phyloP scores from a whole-genome alignment of 768 basidiomycete species.

The Serpula lacrymans region DNA sequence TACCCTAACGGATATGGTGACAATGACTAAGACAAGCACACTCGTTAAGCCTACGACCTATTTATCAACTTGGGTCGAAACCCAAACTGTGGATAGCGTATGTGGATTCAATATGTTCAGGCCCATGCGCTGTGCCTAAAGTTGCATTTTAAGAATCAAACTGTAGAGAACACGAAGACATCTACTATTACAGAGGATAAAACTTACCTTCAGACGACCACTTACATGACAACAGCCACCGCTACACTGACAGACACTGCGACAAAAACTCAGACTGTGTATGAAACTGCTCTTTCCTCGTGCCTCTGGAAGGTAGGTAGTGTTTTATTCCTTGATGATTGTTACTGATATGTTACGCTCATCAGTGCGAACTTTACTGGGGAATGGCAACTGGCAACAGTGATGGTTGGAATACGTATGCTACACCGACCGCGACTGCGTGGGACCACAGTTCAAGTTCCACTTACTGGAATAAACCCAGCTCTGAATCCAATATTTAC shows the following conservation, averaged over 20 bases:
- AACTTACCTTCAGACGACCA: conserved; percentile 49
- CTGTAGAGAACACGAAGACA: conserved; percentile 53
- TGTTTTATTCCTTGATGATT: conserved; percentile 1
- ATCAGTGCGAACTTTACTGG: conserved; percentile 58
- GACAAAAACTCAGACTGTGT: conserved; percentile 36
- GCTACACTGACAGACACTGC: conserved; percentile 44
- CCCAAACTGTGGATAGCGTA: conserved; percentile 55
- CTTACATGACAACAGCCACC: conserved; percentile 44
- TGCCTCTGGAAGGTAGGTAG: conserved; percentile 47
- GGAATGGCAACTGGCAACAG: conserved; percentile 49
- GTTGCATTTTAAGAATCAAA: conserved; percentile 45
- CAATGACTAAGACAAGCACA: conserved; percentile 51
- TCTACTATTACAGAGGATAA: conserved; percentile 46
- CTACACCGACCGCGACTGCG: conserved; percentile 20
- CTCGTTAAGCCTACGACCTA: conserved; percentile 56
- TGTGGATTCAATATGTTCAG: conserved; percentile 16
- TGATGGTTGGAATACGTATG: conserved; percentile 47
- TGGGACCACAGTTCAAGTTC: no score
- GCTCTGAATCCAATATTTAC: no score
- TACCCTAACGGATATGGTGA: conserved; percentile 48
- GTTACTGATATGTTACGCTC: conserved; percentile 10
- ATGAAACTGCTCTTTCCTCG: conserved; percentile 48
- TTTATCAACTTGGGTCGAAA: conserved; percentile 51
- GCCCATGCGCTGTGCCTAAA: conserved; percentile 1
- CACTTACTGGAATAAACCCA: no score